phyloP scores from a whole-genome alignment of 2,329 filamentous ascomycete genomes.

The Apiospora marii region DNA sequence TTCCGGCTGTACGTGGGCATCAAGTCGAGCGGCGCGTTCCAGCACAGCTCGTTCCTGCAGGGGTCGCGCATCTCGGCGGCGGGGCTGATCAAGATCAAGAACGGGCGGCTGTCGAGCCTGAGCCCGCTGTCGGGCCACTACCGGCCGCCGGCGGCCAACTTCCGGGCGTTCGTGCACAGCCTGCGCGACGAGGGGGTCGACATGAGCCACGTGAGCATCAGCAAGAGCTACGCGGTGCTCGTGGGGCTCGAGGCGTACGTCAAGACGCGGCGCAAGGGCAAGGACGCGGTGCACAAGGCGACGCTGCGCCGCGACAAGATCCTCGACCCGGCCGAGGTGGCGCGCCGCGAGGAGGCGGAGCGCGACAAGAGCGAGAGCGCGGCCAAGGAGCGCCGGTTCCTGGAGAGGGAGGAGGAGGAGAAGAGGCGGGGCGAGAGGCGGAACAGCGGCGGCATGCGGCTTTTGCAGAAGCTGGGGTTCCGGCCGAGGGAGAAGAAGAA shows the following conservation, averaged over 20 bases:
- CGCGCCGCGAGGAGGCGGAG: conserved; percentile 20
- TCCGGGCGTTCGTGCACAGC: conserved; percentile 79
- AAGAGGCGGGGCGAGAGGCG: not conserved
- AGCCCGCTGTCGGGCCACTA: conserved; percentile 83
- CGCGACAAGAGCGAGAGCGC: conserved; percentile 21
- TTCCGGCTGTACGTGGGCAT: conserved; percentile 90
- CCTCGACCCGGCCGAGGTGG: conserved; percentile 15
- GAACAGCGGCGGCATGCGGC: not conserved
- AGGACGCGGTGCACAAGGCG: not conserved
- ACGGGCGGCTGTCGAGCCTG: conserved; percentile 77
- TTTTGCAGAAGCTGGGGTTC: conserved; percentile 17
- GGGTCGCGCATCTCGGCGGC: conserved; percentile 83
- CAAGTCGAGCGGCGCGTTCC: conserved; percentile 87
- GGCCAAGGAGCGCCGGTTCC: conserved; percentile 19
- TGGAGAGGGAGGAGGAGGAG: not conserved
- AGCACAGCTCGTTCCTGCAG: conserved; percentile 89
- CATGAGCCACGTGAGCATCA: conserved; percentile 80
- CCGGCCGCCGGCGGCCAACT: conserved; percentile 82
- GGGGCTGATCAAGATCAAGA: conserved; percentile 84
- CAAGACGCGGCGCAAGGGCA: conserved; percentile 53
- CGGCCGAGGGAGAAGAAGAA: conserved; percentile 5
- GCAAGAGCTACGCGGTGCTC: conserved; percentile 81
- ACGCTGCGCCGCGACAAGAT: conserved; percentile 5
- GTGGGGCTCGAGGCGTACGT: conserved; percentile 84
- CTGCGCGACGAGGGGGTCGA: conserved; percentile 79